Evolutionary conservation across 176 grass and related monocot species (phyloP).

Genomic region (Oryza longistaminata): DNA sequence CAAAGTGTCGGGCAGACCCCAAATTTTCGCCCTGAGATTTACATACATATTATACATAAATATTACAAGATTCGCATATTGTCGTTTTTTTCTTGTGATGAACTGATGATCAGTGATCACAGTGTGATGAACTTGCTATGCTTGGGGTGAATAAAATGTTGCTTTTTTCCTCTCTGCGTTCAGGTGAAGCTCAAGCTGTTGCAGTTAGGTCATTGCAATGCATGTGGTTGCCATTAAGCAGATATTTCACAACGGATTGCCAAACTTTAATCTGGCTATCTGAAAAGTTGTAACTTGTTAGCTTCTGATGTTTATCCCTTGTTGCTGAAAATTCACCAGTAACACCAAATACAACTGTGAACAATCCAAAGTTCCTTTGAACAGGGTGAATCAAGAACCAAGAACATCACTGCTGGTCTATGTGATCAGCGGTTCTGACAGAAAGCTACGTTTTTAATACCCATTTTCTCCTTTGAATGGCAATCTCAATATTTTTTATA

Average conservation of each 20-base stretch:
- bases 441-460: background rate
- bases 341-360: too few relatives aligned
- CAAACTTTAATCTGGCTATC: background rate
- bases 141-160: conserved; percentile 12
- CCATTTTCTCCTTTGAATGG: background rate
- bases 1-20: conserved; percentile 52
- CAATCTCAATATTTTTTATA: background rate
- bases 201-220: background rate
- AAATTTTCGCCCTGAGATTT: conserved; percentile 70
- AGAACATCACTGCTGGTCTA: background rate
- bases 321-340: background rate
- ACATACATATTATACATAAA: conserved; percentile 30
- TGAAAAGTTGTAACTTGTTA: too few relatives aligned
- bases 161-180: background rate
- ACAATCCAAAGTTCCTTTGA: background rate
- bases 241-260: background rate
- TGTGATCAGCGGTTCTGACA: background rate
- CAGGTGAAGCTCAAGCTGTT: background rate
- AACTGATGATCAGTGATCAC: background rate
- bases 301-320: background rate
- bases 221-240: background rate
- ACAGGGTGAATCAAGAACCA: background rate
- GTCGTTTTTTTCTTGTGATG: background rate
- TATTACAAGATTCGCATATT: background rate
- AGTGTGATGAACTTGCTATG: background rate